Evolutionary conservation across 805 yeast genomes (phyloP), one percentile per base, ranked within the genome.

Genomic region (Torulaspora maleeae): DNA sequence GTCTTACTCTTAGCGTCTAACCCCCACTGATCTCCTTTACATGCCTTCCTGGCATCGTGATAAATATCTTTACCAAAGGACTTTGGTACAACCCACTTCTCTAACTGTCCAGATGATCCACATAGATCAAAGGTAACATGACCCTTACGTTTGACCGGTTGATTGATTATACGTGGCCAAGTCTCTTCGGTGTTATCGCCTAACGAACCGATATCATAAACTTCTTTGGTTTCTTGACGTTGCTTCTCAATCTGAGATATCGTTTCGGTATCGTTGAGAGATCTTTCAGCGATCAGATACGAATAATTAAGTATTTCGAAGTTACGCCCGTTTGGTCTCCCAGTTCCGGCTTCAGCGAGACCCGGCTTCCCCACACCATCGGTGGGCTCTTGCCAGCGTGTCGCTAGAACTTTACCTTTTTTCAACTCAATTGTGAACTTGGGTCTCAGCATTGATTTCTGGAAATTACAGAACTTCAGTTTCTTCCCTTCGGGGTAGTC

Each of bases 1-100:
- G 67, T 54, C 24, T 71, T 74, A 2, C 78, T 71, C 60, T 83
- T 84, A 2, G 81, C 81, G 28, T 76, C 85, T 32, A 81, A 64
- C 0, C 85, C 82, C 99, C 98, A 93, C 42, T 82, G 66, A 61
- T 93, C 99, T 17, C 96, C 96, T 59, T 78, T 77, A n/a, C 65
- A 66, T 0, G 87, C 78, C 63, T 93, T 91, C 44, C 97, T 74
- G 0, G 96, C 96, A 69, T 93, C 98, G 59, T 86, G 95, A 55
- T 87, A 93, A 2, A 72, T 79, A 49, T 79, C 83, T 50, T 79
- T 79, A 5, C 87, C 85, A 44, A 77, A 73, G 15, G 95, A 80
- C 61, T 82, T 85, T 0, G 97, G 83, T 2, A 93, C 77, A 12
- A 82, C 82, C 96, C 97, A 89, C 48, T 82, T 80, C 66, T 91